Conservation (phyloP, 78 protist genomes). For the Mantamonas sphyraenae region DNA sequence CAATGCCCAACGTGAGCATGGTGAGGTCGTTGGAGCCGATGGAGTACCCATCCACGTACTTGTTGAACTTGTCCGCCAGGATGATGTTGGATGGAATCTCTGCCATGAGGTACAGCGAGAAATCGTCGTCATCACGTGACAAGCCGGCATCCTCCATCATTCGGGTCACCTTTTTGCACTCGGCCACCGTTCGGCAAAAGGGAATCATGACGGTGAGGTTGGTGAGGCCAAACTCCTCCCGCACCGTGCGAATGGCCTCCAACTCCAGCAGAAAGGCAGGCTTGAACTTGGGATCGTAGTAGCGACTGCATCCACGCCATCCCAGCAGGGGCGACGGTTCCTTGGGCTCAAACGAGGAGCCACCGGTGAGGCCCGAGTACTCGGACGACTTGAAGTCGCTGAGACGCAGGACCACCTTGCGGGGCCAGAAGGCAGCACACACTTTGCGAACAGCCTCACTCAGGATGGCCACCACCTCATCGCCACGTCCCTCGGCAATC, state of each 20-base stretch:
- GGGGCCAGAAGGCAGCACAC: constrained; percentile 12
- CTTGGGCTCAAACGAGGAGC: constrained; percentile 7
- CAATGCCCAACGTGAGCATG: constrained; percentile 1
- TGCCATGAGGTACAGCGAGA: background rate
- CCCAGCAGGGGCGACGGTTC: constrained; percentile 15
- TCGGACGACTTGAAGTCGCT: constrained; percentile 28
- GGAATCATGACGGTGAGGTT: constrained; percentile 16
- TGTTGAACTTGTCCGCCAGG: constrained; percentile 12
- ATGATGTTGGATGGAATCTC: constrained; percentile 18
- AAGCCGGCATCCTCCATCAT: constrained; percentile 3
- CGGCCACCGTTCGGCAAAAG: background rate
- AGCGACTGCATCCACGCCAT: background rate
- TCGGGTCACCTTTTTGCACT: background rate
- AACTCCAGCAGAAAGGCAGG: constrained; percentile 7
- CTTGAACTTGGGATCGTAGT: background rate
- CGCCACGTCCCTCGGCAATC: background rate
- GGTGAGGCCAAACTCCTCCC: constrained; percentile 13
- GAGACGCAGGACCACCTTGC: constrained; percentile 8
- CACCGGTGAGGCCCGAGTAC: constrained; percentile 5
- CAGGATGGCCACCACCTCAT: background rate
- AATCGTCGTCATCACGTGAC: background rate
- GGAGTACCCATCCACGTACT: background rate
- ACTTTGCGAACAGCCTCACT: background rate
- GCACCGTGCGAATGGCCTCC: background rate
- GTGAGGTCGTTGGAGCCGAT: constrained; percentile 22